Evolutionary conservation across 495 filamentous ascomycete genomes (phyloP).

Genomic region (Oleoguttula mirabilis): DNA sequence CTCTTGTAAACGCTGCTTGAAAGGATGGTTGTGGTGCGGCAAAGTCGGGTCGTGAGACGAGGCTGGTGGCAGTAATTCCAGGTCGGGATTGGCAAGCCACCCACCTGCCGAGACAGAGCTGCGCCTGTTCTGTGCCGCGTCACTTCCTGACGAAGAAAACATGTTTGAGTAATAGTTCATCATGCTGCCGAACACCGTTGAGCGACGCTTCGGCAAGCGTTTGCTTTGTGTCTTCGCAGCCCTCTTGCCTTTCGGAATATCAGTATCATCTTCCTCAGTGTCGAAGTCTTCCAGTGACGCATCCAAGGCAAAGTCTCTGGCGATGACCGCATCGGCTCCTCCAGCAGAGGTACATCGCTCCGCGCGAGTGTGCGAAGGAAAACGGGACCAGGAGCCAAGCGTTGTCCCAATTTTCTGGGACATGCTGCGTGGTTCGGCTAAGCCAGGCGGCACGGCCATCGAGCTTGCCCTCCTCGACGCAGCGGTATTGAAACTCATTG

Average conservation of each 20-base stretch:
- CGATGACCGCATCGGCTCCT: slow-evolving; percentile 13
- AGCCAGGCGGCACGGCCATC: too few species aligned
- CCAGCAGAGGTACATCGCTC: slow-evolving; percentile 20
- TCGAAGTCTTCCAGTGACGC: slow-evolving; percentile 1
- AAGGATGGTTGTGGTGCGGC: slow-evolving; percentile 9
- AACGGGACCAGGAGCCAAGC: slow-evolving; percentile 19
- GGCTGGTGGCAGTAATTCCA: slow-evolving; percentile 21
- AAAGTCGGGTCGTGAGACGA: slow-evolving; percentile 3
- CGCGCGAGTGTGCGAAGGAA: slow-evolving; percentile 18
- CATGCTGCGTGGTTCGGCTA: too few species aligned
- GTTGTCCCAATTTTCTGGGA: slow-evolving; percentile 17
- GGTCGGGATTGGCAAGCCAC: slow-evolving; percentile 21
- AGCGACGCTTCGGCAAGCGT: slow-evolving; percentile 12
- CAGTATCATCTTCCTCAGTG: too few species aligned
- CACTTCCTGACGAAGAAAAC: slow-evolving; percentile 1
- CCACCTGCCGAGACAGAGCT: slow-evolving; percentile 19
- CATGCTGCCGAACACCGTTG: slow-evolving; percentile 14
- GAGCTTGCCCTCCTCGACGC: too few species aligned
- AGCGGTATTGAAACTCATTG: too few species aligned
- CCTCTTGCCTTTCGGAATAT: too few species aligned
- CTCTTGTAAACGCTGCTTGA: slow-evolving; percentile 9
- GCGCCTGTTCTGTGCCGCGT: slow-evolving; percentile 12
- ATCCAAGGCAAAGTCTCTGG: slow-evolving; percentile 20
- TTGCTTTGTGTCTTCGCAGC: not conserved
- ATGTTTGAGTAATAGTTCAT: slow-evolving; percentile 17